Evolutionary conservation across 352 stramenopile genomes (phyloP), one percentile per base, ranked within the genome.

Genomic region (Saprolegnia diclina): DNA sequence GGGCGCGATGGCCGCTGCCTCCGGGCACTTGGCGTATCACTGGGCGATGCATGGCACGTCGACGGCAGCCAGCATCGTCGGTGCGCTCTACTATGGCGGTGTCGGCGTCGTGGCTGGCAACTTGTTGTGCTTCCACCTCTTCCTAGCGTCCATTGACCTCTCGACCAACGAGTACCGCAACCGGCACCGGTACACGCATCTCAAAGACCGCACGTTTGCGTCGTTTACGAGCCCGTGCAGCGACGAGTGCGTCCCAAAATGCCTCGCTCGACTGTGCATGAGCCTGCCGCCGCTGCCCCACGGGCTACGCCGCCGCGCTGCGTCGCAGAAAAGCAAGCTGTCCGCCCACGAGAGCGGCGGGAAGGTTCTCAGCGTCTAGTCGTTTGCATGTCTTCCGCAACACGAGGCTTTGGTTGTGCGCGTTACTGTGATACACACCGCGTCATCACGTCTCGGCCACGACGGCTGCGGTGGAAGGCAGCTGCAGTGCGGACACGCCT

Each of bases 121-220:
- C 73, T 46, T 78, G 78, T 26, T 76, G 71, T 14, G 46, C 24
- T 91, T 92, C 54, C 86, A 94, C 67, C 71, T 87, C 38, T 94
- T 90, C 66, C 77, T 94, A n/a, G 84, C 78, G 11, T 66, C 74
- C 35, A 80, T 75, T 16, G 91, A 92, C 68, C 71, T 89, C 29
- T 92, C 86, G 19, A 94, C 86, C 26, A 92, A 92, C 50, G 86
- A 94, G 67, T 66, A 89, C 63, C 73, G 91, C 42, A 89, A 92
- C 65, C 71, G 78, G 6, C 73, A 88, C 70, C 83, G 85, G 10
- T 90, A 91, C 6, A 65, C 56, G 21, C 16, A 65, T 32, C 26
- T 26, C 26, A 55, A 21, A 13, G 29, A 24, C 26, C 22, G 32
- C 13, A 7, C 0, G 45, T 65, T 65, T 45, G 26, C 4, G 5